Percentiles rank a stretch among this genome's conserved stretches.
Conservation (phyloP, 129 eudicot genomes). For the Ambrosia trifida region DNA sequence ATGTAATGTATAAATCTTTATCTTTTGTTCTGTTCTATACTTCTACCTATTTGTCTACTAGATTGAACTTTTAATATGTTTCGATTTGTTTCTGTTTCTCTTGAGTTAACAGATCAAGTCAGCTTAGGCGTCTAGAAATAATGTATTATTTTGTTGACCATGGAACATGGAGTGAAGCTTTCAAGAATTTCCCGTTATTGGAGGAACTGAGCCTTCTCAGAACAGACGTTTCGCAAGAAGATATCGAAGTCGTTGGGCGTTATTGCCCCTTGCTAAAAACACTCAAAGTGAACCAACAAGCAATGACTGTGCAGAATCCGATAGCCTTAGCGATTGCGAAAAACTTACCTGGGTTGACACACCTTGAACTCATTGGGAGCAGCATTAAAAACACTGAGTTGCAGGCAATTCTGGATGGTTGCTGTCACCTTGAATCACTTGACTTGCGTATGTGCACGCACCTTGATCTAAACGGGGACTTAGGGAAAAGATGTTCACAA, state of each 20-base stretch:
- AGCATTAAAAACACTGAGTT: background rate
- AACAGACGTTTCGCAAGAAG: background rate
- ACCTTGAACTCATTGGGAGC: background rate
- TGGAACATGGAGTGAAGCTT: background rate
- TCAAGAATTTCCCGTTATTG: background rate
- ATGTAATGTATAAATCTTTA: too few species aligned
- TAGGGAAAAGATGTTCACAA: conserved; percentile 1
- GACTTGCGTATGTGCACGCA: background rate
- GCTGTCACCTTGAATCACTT: conserved; percentile 1
- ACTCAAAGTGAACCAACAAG: background rate
- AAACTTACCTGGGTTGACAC: background rate
- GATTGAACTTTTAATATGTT: too few species aligned
- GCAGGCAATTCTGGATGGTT: conserved; percentile 4
- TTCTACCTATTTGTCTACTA: too few species aligned
- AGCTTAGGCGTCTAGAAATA: conserved; percentile 2
- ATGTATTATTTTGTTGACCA: background rate
- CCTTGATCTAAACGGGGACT: background rate
- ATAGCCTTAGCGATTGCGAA: background rate
- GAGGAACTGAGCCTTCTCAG: conserved; percentile 1
- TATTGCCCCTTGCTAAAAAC: conserved; percentile 15
- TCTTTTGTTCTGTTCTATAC: too few species aligned
- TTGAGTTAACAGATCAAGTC: background rate
- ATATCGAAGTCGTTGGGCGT: background rate
- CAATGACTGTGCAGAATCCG: background rate
- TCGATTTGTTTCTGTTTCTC: background rate